Conservation (phyloP, 495 filamentous ascomycete species). For the Staphylotrichum tortipilum region DNA sequence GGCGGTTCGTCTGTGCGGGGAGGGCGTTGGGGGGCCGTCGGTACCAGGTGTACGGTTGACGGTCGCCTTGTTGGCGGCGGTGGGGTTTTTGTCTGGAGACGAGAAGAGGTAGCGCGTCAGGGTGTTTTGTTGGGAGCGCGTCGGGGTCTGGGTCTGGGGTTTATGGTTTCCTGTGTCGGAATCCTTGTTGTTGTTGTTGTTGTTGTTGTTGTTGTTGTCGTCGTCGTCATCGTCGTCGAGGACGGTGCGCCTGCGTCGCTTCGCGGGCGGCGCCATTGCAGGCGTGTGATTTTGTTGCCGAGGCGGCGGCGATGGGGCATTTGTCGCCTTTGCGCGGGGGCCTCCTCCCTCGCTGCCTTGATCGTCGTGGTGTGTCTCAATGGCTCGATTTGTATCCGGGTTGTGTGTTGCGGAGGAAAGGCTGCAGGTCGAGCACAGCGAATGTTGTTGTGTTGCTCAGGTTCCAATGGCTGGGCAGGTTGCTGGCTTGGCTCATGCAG, state of each 20-base stretch:
- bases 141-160: slow-evolving; percentile 19
- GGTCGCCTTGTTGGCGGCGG: not conserved
- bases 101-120: slow-evolving; percentile 36
- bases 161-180: slow-evolving; percentile 19
- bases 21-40: slow-evolving; percentile 18
- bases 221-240: slow-evolving; percentile 21
- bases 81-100: slow-evolving; percentile 24
- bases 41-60: no score
- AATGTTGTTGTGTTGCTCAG: not conserved
- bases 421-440: no score
- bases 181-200: slow-evolving; percentile 22
- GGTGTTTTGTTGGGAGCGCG: no score
- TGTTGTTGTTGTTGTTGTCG: slow-evolving; percentile 26
- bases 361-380: not conserved
- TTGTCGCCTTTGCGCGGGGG: slow-evolving; percentile 11
- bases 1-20: slow-evolving; percentile 8
- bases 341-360: no score
- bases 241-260: slow-evolving; percentile 38
- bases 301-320: slow-evolving; percentile 17
- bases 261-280: slow-evolving; percentile 49
- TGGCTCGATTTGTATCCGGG: no score
- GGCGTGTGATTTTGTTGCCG: no score
- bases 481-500: not conserved
- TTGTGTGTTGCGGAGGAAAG: no score
- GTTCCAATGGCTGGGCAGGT: no score